phyloP scores from a whole-genome alignment of 1,284 basidiomycete genomes.

The Hemileia vastatrix region DNA sequence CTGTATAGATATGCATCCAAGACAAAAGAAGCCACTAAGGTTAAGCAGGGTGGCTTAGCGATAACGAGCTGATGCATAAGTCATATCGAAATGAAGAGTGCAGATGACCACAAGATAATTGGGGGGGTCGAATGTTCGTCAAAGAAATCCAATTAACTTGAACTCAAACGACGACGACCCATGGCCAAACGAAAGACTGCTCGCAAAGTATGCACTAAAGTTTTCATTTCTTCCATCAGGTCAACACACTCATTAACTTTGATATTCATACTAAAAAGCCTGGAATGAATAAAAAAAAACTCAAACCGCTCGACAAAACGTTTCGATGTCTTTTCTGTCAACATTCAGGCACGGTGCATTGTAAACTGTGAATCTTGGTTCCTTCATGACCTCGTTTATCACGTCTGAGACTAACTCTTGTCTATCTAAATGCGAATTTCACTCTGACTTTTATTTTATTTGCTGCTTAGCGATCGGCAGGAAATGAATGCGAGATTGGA shows the following conservation, averaged over 20 bases:
- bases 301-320: conserved; percentile 17
- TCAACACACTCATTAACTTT: not conserved
- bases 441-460: not conserved
- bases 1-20: too few species aligned
- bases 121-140: too few species aligned
- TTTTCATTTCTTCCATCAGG: not conserved
- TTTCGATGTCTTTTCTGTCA: conserved; percentile 23
- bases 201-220: conserved; percentile 2
- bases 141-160: too few species aligned
- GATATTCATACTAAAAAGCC: conserved; percentile 5
- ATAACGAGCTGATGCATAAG: too few species aligned
- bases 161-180: too few species aligned
- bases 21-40: too few species aligned
- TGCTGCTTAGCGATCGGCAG: conserved; percentile 15
- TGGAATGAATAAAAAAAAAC: conserved; percentile 16
- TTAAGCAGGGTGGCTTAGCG: too few species aligned
- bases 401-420: not conserved
- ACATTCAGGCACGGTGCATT: conserved; percentile 19
- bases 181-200: conserved; percentile 23
- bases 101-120: too few species aligned
- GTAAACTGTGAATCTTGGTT: conserved; percentile 13
- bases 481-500: conserved; percentile 20
- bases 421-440: not conserved
- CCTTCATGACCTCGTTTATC: not conserved
- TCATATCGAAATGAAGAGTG: too few species aligned